Conservation (phyloP, 2,329 filamentous ascomycete genomes). For the Torrubiella hemipterigena region DNA sequence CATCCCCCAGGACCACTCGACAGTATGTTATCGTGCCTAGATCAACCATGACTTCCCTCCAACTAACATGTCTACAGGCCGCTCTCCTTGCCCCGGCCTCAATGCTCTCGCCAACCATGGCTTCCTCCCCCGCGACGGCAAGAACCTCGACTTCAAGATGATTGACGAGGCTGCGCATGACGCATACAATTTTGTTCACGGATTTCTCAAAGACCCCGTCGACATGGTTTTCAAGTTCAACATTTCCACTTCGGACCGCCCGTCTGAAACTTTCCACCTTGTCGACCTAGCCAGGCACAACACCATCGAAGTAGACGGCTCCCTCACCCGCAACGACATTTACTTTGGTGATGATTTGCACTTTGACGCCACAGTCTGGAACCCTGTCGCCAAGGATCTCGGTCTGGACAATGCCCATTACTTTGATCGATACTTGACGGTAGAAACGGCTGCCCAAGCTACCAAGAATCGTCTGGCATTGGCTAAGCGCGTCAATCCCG, state of each 20-base stretch:
- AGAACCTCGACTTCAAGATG: conserved; percentile 9
- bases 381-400: conserved; percentile 8
- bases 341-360: conserved; percentile 17
- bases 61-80: too few species aligned
- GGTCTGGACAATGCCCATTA: conserved; percentile 8
- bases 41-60: too few species aligned
- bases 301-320: conserved; percentile 20
- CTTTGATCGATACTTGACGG: conserved; percentile 12
- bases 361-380: conserved; percentile 16
- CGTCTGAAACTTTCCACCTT: conserved; percentile 9
- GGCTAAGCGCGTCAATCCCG: conserved; percentile 13
- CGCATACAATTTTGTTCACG: conserved; percentile 9
- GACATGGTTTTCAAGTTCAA: conserved; percentile 7
- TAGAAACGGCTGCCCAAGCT: conserved; percentile 15
- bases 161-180: conserved; percentile 9
- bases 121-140: conserved; percentile 13
- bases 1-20: too few species aligned
- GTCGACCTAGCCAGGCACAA: conserved; percentile 7
- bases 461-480: conserved; percentile 13
- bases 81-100: background rate
- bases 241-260: conserved; percentile 8
- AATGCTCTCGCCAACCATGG: conserved; percentile 16
- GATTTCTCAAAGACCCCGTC: conserved; percentile 6
- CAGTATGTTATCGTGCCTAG: too few species aligned
- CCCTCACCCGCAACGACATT: conserved; percentile 16